Base-by-base conservation (phyloP, 179 eudicot genomes). In the Beta corolliflora region DNA sequence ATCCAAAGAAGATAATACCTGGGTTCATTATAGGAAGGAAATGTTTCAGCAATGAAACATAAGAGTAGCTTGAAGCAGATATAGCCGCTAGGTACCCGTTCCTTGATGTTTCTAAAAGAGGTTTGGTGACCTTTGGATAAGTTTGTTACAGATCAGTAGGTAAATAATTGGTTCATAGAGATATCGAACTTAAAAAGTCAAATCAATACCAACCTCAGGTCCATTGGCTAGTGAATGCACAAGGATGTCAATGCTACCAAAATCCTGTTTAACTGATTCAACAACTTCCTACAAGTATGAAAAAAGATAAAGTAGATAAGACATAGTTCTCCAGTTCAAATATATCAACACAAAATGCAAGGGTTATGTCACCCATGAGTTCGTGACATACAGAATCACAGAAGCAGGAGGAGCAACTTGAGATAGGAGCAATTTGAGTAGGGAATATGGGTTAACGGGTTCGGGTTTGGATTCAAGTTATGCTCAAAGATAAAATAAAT, bases 181-280 rank as follows among this genome's bases (percentile, higher is more conserved):
- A 71, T 45, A 46, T 48, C 75, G 70, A 8, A 21, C 41, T 75
- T 9, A 71, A 71, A 70, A 75, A 23, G 67, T 31, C 13, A 5
- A 72, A 71, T 25, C 9, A 53, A 55, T 77, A 14, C 53, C 7
- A 82, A 93, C 98, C 95, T 95, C 98, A 12, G 98, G 98, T 75
- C 98, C 98, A 88, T 95, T 95, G 68, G 98, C 98, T 84, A 95
- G 98, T 36, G 98, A 95, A 83, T 95, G 98, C 82, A 95, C 98
- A 76, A 95, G 98, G 81, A 95, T 91, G 84, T 95, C 98, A 81
- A 95, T 93, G 91, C 89, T 95, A 48, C 98, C 98, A 88, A 93
- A 93, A 85, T 95, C 98, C 81, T 91, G 83, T 72, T 93, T 92
- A 59, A 95, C 98, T 71, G 91, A 83, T 81, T 92, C 98, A 67